phyloP scores from a whole-genome alignment of 257 asterid genomes.

The Solanum corneliomulleri region DNA sequence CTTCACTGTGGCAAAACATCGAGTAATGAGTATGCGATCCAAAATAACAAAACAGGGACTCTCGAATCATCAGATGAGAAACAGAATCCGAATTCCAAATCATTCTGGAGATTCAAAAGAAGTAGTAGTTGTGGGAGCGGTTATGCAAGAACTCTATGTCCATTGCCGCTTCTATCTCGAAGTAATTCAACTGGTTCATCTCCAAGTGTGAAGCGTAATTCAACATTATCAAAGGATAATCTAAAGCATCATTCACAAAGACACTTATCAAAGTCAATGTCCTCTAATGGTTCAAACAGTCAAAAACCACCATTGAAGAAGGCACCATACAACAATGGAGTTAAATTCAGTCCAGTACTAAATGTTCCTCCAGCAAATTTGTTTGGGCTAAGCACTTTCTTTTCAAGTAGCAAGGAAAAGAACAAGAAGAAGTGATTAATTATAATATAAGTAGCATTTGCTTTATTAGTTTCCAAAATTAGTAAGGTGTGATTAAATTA shows the following conservation, averaged over 20 bases:
- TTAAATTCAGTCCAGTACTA: slow-evolving; percentile 46
- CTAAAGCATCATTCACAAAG: slow-evolving; percentile 23
- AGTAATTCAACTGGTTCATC: slow-evolving; percentile 76
- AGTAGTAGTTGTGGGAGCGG: slow-evolving; percentile 69
- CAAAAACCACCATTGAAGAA: slow-evolving; percentile 72
- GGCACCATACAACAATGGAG: slow-evolving; percentile 30
- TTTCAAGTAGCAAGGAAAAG: slow-evolving; percentile 53
- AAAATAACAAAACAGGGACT: slow-evolving; percentile 3
- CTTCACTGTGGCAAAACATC: not conserved
- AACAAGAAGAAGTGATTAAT: slow-evolving; percentile 39
- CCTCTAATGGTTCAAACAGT: slow-evolving; percentile 11
- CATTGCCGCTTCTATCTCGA: slow-evolving; percentile 50
- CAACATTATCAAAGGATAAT: slow-evolving; percentile 23
- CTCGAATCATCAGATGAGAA: slow-evolving; percentile 30
- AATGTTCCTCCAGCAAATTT: slow-evolving; percentile 57
- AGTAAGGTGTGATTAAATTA: not conserved
- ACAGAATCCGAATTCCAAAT: slow-evolving; percentile 12
- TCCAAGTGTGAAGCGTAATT: slow-evolving; percentile 28
- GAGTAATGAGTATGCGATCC: not conserved
- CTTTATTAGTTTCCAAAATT: not conserved
- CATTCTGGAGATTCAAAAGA: slow-evolving; percentile 62
- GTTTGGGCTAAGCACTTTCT: slow-evolving; percentile 59
- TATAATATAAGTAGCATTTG: not conserved
- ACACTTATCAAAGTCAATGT: slow-evolving; percentile 5
- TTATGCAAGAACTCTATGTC: slow-evolving; percentile 60